Conservation (phyloP, 2,329 filamentous ascomycete genomes). For the Apiospora sp. region DNA sequence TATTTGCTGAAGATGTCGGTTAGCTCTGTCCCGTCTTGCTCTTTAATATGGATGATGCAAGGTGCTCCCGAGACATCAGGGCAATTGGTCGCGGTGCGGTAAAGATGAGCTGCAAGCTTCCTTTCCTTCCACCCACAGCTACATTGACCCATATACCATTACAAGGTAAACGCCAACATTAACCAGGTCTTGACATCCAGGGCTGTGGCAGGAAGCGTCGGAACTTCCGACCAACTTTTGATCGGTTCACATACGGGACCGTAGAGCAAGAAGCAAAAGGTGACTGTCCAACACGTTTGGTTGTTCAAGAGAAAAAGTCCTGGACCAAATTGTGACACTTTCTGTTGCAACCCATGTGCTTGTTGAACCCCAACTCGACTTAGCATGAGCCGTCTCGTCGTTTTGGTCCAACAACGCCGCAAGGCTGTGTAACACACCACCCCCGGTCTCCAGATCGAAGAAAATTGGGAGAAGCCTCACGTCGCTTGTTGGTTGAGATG, state of each 20-base stretch:
- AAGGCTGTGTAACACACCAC: conserved; percentile 5
- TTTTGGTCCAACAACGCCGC: neutral
- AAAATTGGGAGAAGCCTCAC: neutral
- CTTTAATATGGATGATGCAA: conserved; percentile 10
- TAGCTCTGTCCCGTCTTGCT: neutral
- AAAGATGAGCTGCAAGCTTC: neutral
- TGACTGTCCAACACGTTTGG: neutral
- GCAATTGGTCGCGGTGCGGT: neutral
- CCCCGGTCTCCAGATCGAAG: neutral
- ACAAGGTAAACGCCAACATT: neutral
- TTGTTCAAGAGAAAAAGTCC: neutral
- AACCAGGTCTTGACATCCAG: neutral
- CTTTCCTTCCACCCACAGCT: neutral
- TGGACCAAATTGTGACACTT: neutral
- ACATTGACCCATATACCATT: neutral
- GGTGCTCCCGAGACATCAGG: conserved; percentile 19
- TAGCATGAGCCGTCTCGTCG: neutral
- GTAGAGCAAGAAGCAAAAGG: neutral
- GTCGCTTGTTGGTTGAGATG: neutral
- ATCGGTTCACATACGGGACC: neutral
- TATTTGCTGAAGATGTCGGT: neutral
- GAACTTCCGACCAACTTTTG: neutral
- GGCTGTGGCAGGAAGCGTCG: neutral
- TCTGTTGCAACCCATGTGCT: neutral
- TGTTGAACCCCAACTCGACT: conserved; percentile 7